Percentiles rank a stretch among this genome's conserved stretches.
phyloP scores from a whole-genome alignment of 805 yeast species.

The Suhomyces prunicola region DNA sequence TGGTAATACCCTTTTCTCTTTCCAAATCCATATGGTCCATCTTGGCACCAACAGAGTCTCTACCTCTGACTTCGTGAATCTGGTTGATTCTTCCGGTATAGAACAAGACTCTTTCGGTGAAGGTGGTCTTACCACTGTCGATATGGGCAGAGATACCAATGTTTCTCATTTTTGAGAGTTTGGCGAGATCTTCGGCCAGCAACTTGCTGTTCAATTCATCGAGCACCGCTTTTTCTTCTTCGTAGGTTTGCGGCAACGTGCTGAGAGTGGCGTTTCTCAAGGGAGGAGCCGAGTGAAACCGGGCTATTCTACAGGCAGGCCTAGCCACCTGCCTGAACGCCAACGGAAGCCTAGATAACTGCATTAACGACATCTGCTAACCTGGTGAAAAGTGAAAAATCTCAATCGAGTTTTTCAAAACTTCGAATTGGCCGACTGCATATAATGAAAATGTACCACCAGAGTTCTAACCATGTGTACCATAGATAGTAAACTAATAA shows the following conservation, averaged over 20 bases:
- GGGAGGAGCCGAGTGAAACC: slow-evolving; percentile 1
- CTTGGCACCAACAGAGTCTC: slow-evolving; percentile 97
- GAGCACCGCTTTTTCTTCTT: slow-evolving; percentile 68
- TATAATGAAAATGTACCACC: neutral
- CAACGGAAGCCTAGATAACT: neutral
- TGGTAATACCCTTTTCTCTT: slow-evolving; percentile 97
- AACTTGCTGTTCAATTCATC: slow-evolving; percentile 53
- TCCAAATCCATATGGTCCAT: slow-evolving; percentile 99
- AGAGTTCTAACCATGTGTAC: neutral
- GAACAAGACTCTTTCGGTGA: slow-evolving; percentile 93
- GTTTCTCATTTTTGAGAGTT: slow-evolving; percentile 70
- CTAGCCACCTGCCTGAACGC: neutral
- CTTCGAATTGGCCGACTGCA: neutral
- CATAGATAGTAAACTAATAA: neutral
- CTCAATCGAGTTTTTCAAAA: neutral
- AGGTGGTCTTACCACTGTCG: slow-evolving; percentile 97
- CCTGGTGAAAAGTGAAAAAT: neutral
- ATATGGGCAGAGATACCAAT: slow-evolving; percentile 98
- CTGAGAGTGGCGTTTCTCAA: slow-evolving; percentile 7
- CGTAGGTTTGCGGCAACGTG: slow-evolving; percentile 47
- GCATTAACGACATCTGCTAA: neutral
- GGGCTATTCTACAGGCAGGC: neutral
- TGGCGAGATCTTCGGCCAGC: slow-evolving; percentile 48
- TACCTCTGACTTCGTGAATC: slow-evolving; percentile 94
- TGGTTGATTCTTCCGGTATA: slow-evolving; percentile 97